Conservation (phyloP, 2,329 filamentous ascomycete species). For the Chaetothyriales sp. region DNA sequence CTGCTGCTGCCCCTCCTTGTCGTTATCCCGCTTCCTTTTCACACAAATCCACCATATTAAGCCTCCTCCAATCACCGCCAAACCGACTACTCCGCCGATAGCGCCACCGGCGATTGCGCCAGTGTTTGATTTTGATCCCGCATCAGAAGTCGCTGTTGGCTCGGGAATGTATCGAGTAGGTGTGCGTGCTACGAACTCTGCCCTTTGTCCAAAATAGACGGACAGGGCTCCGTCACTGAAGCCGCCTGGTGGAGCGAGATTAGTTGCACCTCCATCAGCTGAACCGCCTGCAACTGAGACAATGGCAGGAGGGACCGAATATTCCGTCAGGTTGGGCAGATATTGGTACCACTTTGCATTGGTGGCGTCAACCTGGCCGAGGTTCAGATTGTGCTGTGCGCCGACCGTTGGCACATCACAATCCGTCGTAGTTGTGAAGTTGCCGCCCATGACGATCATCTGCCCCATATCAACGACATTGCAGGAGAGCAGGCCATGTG, state of each 20-base stretch:
- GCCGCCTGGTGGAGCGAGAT: neutral
- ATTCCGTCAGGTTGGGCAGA: slow-evolving; percentile 5
- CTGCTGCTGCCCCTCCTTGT: neutral
- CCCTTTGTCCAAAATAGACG: slow-evolving; percentile 4
- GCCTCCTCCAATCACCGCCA: neutral
- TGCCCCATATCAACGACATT: slow-evolving; percentile 24
- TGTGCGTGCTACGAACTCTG: neutral
- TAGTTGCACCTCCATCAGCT: slow-evolving; percentile 4
- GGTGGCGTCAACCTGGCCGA: slow-evolving; percentile 4
- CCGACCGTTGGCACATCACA: slow-evolving; percentile 5
- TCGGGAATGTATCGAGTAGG: slow-evolving; percentile 14
- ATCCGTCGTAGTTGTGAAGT: slow-evolving; percentile 4
- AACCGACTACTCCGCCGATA: slow-evolving; percentile 2
- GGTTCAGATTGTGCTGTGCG: slow-evolving; percentile 7
- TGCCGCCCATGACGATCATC: slow-evolving; percentile 28
- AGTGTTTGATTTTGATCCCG: slow-evolving; percentile 16
- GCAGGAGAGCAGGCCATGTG: slow-evolving; percentile 20
- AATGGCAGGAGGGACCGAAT: slow-evolving; percentile 5
- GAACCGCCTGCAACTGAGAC: slow-evolving; percentile 4
- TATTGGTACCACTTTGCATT: slow-evolving; percentile 7
- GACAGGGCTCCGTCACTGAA: slow-evolving; percentile 3
- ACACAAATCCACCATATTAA: neutral
- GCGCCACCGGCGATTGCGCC: slow-evolving; percentile 7
- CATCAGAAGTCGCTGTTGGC: slow-evolving; percentile 12
- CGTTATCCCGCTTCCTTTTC: neutral